phyloP scores from a whole-genome alignment of 1,284 basidiomycete genomes.

The Cutaneotrichosporon sp. region DNA sequence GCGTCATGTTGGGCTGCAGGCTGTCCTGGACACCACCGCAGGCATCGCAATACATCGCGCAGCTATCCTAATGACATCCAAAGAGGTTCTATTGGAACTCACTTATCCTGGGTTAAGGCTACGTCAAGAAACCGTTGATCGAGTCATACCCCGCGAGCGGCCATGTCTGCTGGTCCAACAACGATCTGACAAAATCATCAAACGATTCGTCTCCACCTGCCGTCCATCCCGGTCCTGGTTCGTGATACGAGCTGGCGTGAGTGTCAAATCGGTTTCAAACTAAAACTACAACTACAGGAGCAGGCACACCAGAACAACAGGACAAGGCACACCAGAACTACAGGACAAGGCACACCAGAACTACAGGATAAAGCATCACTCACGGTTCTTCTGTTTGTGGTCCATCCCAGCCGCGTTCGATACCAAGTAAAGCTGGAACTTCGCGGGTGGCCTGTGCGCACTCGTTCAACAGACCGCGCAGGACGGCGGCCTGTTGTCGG shows the following conservation, averaged over 20 bases:
- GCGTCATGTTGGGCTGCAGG: too few relatives aligned
- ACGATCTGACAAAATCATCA: constrained; percentile 17
- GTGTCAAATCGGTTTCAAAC: not conserved
- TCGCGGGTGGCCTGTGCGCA: constrained; percentile 14
- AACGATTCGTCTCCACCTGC: constrained; percentile 10
- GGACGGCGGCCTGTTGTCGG: constrained; percentile 16
- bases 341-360: too few relatives aligned
- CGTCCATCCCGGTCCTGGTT: constrained; percentile 2
- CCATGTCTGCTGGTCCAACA: constrained; percentile 16
- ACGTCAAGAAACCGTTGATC: not conserved
- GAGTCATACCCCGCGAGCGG: constrained; percentile 7
- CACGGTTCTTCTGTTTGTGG: not conserved
- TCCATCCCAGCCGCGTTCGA: not conserved
- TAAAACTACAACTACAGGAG: too few relatives aligned
- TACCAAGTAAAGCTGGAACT: constrained; percentile 10
- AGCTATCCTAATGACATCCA: too few relatives aligned
- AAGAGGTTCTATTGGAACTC: too few relatives aligned
- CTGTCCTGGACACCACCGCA: too few relatives aligned
- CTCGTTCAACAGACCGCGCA: constrained; percentile 17
- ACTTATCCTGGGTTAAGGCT: too few relatives aligned
- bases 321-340: too few relatives aligned
- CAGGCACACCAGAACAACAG: too few relatives aligned
- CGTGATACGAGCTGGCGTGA: not conserved
- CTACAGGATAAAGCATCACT: not conserved
- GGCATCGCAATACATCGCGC: constrained; percentile 24